Conservation (phyloP, 768 basidiomycete genomes). For the Collybiopsis luxurians region DNA sequence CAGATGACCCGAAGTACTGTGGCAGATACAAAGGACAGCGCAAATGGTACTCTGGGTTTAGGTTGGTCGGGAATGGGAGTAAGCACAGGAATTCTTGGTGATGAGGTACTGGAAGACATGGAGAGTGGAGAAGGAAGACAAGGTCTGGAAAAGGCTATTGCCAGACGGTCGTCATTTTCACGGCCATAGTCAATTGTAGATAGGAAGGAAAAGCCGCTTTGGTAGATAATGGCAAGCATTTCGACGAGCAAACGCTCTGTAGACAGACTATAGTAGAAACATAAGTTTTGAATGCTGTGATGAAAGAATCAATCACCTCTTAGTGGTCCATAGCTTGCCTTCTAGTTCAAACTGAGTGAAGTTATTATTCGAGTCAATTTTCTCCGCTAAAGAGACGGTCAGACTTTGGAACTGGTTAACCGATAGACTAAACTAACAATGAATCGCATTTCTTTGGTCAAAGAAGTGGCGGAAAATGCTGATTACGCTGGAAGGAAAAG, state of each 20-base stretch:
- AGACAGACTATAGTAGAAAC: slow-evolving; percentile 6
- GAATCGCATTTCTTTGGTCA: slow-evolving; percentile 30
- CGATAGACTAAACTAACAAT: slow-evolving; percentile 38
- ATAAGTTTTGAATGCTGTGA: not conserved
- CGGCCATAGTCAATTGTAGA: slow-evolving; percentile 76
- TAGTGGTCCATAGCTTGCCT: slow-evolving; percentile 70
- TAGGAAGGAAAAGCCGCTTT: slow-evolving; percentile 60
- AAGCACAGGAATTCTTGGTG: slow-evolving; percentile 10
- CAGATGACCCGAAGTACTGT: slow-evolving; percentile 70
- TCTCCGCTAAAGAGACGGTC: slow-evolving; percentile 1
- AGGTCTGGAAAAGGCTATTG: slow-evolving; percentile 67
- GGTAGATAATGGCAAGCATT: slow-evolving; percentile 60
- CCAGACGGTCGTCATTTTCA: slow-evolving; percentile 70
- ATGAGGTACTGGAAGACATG: slow-evolving; percentile 30
- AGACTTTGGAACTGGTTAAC: not conserved
- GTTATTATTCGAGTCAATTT: slow-evolving; percentile 44
- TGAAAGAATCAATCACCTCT: slow-evolving; percentile 36
- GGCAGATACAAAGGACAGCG: slow-evolving; percentile 67
- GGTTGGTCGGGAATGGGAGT: slow-evolving; percentile 36
- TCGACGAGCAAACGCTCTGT: slow-evolving; percentile 72
- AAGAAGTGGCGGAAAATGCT: slow-evolving; percentile 54
- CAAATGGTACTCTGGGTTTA: slow-evolving; percentile 51
- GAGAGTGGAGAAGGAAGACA: slow-evolving; percentile 22
- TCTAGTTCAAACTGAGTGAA: slow-evolving; percentile 66
- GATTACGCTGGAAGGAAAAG: slow-evolving; percentile 56